Conservation (phyloP, 2,329 filamentous ascomycete genomes). For the Aspergillus spinulosporus region DNA sequence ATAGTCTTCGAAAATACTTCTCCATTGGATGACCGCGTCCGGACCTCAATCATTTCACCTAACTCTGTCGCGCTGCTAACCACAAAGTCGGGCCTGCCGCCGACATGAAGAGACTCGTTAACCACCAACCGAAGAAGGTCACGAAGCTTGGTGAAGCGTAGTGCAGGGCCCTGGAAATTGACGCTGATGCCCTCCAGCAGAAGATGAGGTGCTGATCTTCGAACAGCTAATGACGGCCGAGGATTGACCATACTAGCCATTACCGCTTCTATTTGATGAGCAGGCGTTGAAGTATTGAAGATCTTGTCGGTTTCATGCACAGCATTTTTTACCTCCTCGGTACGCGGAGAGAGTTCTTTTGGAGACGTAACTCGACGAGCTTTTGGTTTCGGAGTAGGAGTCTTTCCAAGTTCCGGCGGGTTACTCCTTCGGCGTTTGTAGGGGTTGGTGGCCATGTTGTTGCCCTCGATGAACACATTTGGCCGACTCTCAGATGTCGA, state of each 20-base stretch:
- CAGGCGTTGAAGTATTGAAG: slow-evolving; percentile 38
- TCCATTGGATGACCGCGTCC: slow-evolving; percentile 47
- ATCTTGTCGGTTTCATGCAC: slow-evolving; percentile 46
- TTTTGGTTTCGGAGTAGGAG: slow-evolving; percentile 42
- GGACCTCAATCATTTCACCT: slow-evolving; percentile 50
- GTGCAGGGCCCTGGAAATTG: slow-evolving; percentile 35
- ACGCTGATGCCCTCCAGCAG: slow-evolving; percentile 39
- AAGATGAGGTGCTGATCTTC: slow-evolving; percentile 38
- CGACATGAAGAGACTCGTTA: slow-evolving; percentile 50
- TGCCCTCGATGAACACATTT: slow-evolving; percentile 45
- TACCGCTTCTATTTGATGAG: slow-evolving; percentile 40
- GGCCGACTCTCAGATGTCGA: slow-evolving; percentile 37
- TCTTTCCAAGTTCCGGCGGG: slow-evolving; percentile 37
- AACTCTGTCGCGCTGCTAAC: slow-evolving; percentile 44
- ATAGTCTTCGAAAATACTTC: slow-evolving; percentile 47
- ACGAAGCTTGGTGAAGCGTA: slow-evolving; percentile 48
- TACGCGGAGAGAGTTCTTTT: slow-evolving; percentile 40
- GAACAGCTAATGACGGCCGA: slow-evolving; percentile 37
- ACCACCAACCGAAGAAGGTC: slow-evolving; percentile 49
- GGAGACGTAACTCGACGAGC: slow-evolving; percentile 32
- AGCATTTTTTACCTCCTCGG: slow-evolving; percentile 43
- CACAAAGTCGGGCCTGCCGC: slow-evolving; percentile 51
- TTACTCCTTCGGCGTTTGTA: slow-evolving; percentile 49
- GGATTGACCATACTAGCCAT: slow-evolving; percentile 42
- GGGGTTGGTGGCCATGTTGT: slow-evolving; percentile 44